Conservation (phyloP, 2,329 filamentous ascomycete genomes). For the Epichloe aotearoae region DNA sequence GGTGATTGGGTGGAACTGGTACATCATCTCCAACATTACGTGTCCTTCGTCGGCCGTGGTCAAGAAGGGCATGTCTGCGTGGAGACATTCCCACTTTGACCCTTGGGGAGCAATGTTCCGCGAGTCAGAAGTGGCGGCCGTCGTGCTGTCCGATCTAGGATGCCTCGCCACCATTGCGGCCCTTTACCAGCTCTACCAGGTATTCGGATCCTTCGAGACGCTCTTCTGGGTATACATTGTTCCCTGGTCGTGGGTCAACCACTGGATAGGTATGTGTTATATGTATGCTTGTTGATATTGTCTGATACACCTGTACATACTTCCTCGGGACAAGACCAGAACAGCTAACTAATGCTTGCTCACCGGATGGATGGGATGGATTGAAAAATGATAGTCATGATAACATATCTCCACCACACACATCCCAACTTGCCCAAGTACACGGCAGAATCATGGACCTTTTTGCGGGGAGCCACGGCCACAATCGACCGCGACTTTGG, state of each 20-base stretch:
- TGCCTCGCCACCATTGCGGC: slow-evolving; percentile 29
- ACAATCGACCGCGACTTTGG: slow-evolving; percentile 52
- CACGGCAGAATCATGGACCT: slow-evolving; percentile 44
- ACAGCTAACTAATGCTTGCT: no score
- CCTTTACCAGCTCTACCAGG: slow-evolving; percentile 35
- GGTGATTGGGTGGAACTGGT: slow-evolving; percentile 50
- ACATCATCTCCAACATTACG: slow-evolving; percentile 47
- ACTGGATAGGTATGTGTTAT: slow-evolving; percentile 44
- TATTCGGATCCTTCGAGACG: slow-evolving; percentile 39
- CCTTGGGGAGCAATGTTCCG: slow-evolving; percentile 49
- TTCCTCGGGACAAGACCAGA: no score
- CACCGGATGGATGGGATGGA: no score
- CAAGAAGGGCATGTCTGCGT: slow-evolving; percentile 11
- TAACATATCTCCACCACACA: slow-evolving; percentile 59
- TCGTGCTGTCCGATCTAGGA: slow-evolving; percentile 48
- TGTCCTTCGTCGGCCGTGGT: slow-evolving; percentile 1
- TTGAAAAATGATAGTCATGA: slow-evolving; percentile 38
- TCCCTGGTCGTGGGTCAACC: slow-evolving; percentile 57
- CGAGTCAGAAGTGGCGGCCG: slow-evolving; percentile 39
- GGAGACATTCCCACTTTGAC: slow-evolving; percentile 42
- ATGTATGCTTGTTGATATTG: no score
- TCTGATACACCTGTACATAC: no score
- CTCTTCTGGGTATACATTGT: slow-evolving; percentile 46
- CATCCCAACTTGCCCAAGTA: slow-evolving; percentile 29
- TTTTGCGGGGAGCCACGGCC: slow-evolving; percentile 44